A percentile compares a stretch with the other conserved stretches of the same genome.
Conservation (phyloP, 768 basidiomycete species). For the Tubosaeta sp. region DNA sequence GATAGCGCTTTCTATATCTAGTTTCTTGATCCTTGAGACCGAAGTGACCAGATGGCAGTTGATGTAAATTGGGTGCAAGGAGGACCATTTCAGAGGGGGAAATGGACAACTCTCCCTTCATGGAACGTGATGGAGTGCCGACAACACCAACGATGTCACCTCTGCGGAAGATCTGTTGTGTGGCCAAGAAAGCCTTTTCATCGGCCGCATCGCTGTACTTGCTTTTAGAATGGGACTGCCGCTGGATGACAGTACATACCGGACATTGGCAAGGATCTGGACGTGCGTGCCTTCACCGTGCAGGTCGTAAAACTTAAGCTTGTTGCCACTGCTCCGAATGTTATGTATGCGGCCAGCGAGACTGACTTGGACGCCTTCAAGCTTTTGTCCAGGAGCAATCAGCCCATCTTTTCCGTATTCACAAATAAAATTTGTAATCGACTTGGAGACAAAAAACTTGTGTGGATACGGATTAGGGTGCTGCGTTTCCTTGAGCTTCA, state of each 20-base stretch:
- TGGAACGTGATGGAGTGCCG: constrained; percentile 85
- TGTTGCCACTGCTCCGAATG: constrained; percentile 76
- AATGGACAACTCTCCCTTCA: constrained; percentile 94
- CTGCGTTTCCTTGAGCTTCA: constrained; percentile 78
- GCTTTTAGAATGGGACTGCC: neutral
- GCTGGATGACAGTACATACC: constrained; percentile 40
- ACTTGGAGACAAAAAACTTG: constrained; percentile 90
- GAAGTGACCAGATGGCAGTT: constrained; percentile 87
- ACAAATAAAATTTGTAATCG: constrained; percentile 68
- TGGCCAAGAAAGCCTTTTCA: constrained; percentile 58
- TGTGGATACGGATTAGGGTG: constrained; percentile 96
- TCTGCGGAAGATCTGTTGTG: constrained; percentile 85
- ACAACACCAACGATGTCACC: constrained; percentile 95
- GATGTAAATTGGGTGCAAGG: constrained; percentile 94
- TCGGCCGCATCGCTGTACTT: constrained; percentile 54
- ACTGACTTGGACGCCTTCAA: constrained; percentile 52
- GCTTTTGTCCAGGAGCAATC: constrained; percentile 62
- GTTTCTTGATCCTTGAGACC: constrained; percentile 98
- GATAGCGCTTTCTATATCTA: constrained; percentile 96
- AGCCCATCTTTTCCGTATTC: constrained; percentile 71
- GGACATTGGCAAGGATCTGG: constrained; percentile 92
- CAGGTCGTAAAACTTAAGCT: constrained; percentile 92
- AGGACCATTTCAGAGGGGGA: constrained; percentile 76
- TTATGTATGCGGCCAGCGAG: constrained; percentile 92
- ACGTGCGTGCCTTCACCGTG: constrained; percentile 90